phyloP scores from a whole-genome alignment of 257 asterid genomes.

The Fraxinus excelsior region DNA sequence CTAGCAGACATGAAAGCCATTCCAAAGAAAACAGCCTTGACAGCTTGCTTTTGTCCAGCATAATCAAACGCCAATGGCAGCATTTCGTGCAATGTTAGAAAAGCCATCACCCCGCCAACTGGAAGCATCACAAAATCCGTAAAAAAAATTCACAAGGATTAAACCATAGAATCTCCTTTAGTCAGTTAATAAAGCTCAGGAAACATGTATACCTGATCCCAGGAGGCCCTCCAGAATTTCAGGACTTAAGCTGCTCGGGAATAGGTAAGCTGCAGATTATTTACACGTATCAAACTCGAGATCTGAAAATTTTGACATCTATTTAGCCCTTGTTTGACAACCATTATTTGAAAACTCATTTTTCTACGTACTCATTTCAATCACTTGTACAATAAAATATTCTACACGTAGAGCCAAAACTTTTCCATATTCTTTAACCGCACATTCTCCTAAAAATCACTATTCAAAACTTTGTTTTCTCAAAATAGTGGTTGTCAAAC shows the following conservation, averaged over 20 bases:
- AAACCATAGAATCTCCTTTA: not conserved
- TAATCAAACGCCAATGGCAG: conserved; percentile 90
- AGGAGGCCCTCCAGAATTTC: conserved; percentile 93
- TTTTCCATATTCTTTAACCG: too few species aligned
- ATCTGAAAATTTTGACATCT: not conserved
- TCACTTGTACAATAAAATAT: too few species aligned
- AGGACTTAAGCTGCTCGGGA: conserved; percentile 86
- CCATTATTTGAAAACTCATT: too few species aligned
- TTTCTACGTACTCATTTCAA: too few species aligned
- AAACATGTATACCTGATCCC: conserved; percentile 66
- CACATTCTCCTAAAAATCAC: too few species aligned
- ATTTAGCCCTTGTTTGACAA: not conserved
- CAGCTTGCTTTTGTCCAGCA: conserved; percentile 90
- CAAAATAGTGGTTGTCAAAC: too few species aligned
- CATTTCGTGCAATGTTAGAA: conserved; percentile 93
- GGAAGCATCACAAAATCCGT: conserved; percentile 22
- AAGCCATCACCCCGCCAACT: conserved; percentile 94
- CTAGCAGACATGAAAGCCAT: conserved; percentile 69
- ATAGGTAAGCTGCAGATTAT: conserved; percentile 72
- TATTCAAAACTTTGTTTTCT: too few species aligned
- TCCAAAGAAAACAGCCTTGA: conserved; percentile 57
- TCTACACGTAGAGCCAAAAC: too few species aligned
- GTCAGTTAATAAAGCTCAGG: conserved; percentile 12
- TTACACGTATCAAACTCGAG: conserved; percentile 13
- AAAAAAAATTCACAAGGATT: not conserved